Base-by-base conservation (phyloP, 768 basidiomycete genomes). In the Mrakia blollopis region DNA sequence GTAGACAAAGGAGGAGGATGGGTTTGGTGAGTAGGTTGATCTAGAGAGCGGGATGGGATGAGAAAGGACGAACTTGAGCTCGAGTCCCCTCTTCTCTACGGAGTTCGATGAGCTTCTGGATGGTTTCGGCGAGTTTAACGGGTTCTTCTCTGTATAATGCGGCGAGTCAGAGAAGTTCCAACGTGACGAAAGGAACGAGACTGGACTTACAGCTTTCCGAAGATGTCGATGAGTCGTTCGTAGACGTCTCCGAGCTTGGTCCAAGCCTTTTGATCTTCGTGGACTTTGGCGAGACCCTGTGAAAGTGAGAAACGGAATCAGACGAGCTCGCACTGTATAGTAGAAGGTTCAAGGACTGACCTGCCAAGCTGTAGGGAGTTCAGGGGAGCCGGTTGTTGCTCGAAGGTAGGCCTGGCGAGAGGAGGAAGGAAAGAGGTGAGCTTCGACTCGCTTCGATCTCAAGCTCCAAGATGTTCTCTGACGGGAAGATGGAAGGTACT, bases 301-400 rank as follows among this genome's bases (percentile, higher is more conserved):
- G 50, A 54, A 39, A 3, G 23, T 3, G 25, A 61, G 8, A 35
- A 47, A 35, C 10, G 28, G 23, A 23, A 7, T 41, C 50, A 35
- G 50, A 16, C 25, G 35, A 13, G 4, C 2, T 16, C 18, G 35
- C 28, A 21, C 2, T 11, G 37, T 18, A 28, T 10, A 28, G 28
- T 47, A 11, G 39, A 57, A 8, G 37, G 25, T 23, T 81, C 86
- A 44, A 21, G 13, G 16, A 21, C 47, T 50, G 77, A 90, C 93
- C 89, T 95, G 94, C 90, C 91, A 91, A 23, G 94, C 95, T 25
- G 95, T 86, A 2, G 87, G 84, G 80, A 92, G 91, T 3, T 87
- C 86, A 18, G 90, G 88, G 77, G 89, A 89, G n/a, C 88, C 78
- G 47, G 87, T 85, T 68, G 89, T 91, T 0, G 95, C 96, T 79